Evolutionary conservation across 1,139 yeast species (phyloP).

Genomic region (Pichia cactophila): DNA sequence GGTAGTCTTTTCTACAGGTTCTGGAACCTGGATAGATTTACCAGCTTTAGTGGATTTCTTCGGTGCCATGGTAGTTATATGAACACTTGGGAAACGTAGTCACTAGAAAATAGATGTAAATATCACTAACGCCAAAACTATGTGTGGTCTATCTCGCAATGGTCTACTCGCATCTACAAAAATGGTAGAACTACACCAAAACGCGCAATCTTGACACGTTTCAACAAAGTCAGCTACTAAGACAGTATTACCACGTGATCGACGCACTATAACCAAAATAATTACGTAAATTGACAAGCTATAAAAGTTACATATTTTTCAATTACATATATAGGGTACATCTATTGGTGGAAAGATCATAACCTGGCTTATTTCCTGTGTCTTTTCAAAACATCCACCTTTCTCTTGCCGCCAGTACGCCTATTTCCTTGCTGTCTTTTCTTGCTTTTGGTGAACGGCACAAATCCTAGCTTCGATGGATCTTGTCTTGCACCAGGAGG

Average conservation of each 20-base stretch:
- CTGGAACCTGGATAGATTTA: slow-evolving; percentile 5
- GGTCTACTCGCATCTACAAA: background rate
- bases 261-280: background rate
- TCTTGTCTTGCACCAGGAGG: slow-evolving; percentile 71
- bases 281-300: too few relatives aligned
- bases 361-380: slow-evolving; percentile 36
- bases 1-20: slow-evolving; percentile 20
- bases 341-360: too few relatives aligned
- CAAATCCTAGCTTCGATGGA: slow-evolving; percentile 59
- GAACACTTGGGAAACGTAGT: background rate
- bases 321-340: too few relatives aligned
- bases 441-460: slow-evolving; percentile 63
- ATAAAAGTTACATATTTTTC: too few relatives aligned
- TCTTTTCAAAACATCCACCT: slow-evolving; percentile 67
- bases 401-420: slow-evolving; percentile 26
- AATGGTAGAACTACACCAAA: background rate
- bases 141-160: background rate
- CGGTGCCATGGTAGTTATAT: slow-evolving; percentile 19
- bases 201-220: slow-evolving; percentile 1
- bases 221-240: background rate
- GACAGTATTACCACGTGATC: background rate
- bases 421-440: slow-evolving; percentile 30
- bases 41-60: slow-evolving; percentile 17
- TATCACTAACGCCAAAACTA: background rate
- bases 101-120: background rate